phyloP scores from a whole-genome alignment of 148 eudicot species.

The Nepenthes gracilis region DNA sequence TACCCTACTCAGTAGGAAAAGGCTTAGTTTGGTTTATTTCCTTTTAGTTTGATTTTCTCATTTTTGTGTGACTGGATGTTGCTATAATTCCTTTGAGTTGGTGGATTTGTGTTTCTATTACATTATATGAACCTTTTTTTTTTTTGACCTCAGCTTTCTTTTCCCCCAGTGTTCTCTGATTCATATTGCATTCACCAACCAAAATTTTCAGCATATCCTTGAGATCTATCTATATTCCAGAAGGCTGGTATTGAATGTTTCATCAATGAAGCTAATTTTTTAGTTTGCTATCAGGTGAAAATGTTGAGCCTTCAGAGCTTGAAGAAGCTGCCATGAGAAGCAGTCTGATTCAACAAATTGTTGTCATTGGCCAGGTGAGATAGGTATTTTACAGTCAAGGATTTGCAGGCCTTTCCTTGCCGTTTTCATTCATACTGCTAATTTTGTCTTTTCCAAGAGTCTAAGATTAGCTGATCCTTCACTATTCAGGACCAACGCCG shows the following conservation, averaged over 20 bases:
- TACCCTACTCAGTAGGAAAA: too few species aligned
- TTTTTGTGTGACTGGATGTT: too few species aligned
- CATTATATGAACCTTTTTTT: too few species aligned
- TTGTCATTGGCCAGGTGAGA: conserved; percentile 84
- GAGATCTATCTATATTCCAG: background rate
- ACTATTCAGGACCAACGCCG: conserved; percentile 69
- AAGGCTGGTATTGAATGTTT: background rate
- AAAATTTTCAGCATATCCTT: too few species aligned
- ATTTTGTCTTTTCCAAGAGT: background rate
- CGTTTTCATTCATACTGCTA: background rate
- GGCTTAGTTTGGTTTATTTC: too few species aligned
- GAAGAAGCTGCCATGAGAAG: conserved; percentile 95
- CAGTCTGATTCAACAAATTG: conserved; percentile 69
- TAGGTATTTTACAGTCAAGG: background rate
- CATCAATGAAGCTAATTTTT: background rate
- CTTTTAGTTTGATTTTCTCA: too few species aligned
- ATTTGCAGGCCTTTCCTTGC: background rate
- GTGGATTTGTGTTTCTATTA: too few species aligned
- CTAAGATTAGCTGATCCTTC: background rate
- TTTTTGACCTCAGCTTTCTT: too few species aligned
- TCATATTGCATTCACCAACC: too few species aligned
- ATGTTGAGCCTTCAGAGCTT: conserved; percentile 87
- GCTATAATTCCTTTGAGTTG: too few species aligned
- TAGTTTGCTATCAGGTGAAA: conserved; percentile 54
- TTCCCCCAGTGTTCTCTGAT: too few species aligned